Evolutionary conservation across 331 rosid genomes (phyloP), one percentile per base, ranked within the genome.

Genomic region (Stylosanthes scabra): DNA sequence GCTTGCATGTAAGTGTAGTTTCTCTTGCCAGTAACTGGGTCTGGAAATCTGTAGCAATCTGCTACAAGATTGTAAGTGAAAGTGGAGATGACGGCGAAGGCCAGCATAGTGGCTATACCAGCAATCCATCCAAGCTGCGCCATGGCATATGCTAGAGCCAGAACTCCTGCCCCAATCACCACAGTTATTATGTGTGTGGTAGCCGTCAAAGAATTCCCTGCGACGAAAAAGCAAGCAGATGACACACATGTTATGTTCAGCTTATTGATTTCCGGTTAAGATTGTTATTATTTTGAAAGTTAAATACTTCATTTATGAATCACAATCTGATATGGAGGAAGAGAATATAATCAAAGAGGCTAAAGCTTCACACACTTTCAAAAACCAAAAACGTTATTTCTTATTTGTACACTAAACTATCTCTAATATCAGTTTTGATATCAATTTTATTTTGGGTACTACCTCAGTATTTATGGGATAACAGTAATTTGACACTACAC

Each of bases 1-100:
- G 97, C 91, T 20, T 87, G 86, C 86, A 86, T 84, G 67, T 87
- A 91, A 63, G 90, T 87, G 82, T 83, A 84, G 42, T 83, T 91
- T 75, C 97, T 77, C 11, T 42, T 73, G 61, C 97, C 92, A 9
- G 62, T 57, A 11, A 85, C 10, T 0, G 90, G 89, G 47, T 89
- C 77, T 3, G 91, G 93, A 65, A 31, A 82, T 78, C 97, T 80
- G 67, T 89, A 89, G 74, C 93, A 89, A 69, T 91, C 93, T 0
- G 93, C 83, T 49, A 86, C 71, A 55, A 89, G 86, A 84, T 31
- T 67, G 74, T 87, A 78, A 9, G 91, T 82, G 63, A 74, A 89
- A 28, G 78, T 59, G 3, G 96, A 82, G 29, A 88, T 54, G 46
- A 45, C 16, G 0, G 91, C 41, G 82, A 88, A 87, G 47, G 74